phyloP scores from a whole-genome alignment of 106 monocot genomes.

The Apostasia shenzhenica region DNA sequence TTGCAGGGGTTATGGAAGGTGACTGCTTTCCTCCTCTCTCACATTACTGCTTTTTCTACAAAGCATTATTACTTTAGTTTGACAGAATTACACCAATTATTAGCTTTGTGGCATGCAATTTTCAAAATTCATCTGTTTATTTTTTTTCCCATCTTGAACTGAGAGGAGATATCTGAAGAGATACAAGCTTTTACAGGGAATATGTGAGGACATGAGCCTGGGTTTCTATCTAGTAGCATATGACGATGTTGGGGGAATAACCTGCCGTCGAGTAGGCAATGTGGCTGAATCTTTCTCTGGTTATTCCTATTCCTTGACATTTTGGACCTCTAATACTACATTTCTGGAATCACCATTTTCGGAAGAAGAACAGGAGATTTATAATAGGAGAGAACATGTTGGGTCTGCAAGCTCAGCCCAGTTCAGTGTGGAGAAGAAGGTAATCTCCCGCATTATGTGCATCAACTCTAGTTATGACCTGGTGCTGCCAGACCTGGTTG shows the following conservation, averaged over 20 bases:
- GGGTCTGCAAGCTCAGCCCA: constrained; percentile 14
- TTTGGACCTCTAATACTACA: constrained; percentile 64
- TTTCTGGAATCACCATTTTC: constrained; percentile 71
- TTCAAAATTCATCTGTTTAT: too few species aligned
- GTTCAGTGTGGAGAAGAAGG: constrained; percentile 9
- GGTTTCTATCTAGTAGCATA: constrained; percentile 78
- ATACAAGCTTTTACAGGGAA: constrained; percentile 45
- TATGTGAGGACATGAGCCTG: constrained; percentile 60
- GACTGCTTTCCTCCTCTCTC: not conserved
- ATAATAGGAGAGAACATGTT: constrained; percentile 41
- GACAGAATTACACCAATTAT: too few species aligned
- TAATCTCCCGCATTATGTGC: constrained; percentile 55
- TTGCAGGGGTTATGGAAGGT: constrained; percentile 98
- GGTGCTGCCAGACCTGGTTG: constrained; percentile 41
- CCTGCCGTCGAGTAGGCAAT: constrained; percentile 66
- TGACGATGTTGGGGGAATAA: constrained; percentile 75
- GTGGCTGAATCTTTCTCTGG: constrained; percentile 39
- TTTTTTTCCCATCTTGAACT: too few species aligned
- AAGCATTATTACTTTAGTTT: not conserved
- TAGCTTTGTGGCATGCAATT: too few species aligned
- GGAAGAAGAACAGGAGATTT: constrained; percentile 52
- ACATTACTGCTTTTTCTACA: not conserved
- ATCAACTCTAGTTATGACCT: constrained; percentile 72
- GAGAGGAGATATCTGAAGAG: not conserved
- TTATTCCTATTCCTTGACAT: constrained; percentile 44